Conservation (phyloP, 768 basidiomycete species). For the Leucocoprinus leucothites region DNA sequence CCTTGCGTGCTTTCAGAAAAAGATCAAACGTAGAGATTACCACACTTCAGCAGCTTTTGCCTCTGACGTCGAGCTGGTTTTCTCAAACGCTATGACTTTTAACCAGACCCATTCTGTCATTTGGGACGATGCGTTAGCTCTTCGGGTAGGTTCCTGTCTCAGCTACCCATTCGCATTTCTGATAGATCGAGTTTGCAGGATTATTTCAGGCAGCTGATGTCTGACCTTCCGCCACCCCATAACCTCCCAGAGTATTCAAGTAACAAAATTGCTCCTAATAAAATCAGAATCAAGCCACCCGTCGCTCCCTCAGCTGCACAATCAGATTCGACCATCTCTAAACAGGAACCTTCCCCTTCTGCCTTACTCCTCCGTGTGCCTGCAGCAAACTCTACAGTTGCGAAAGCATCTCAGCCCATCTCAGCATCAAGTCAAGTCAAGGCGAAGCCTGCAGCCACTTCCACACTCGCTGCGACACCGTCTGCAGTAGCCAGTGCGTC, state of each 20-base stretch:
- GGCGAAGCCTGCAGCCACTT: neutral
- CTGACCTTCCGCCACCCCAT: constrained; percentile 69
- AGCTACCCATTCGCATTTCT: neutral
- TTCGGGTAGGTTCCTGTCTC: constrained; percentile 49
- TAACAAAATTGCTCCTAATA: constrained; percentile 38
- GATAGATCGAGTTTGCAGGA: constrained; percentile 41
- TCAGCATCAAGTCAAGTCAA: neutral
- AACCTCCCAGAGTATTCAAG: constrained; percentile 62
- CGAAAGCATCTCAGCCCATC: neutral
- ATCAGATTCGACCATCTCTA: neutral
- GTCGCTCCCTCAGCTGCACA: constrained; percentile 22
- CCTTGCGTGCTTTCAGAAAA: constrained; percentile 51
- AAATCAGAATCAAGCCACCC: constrained; percentile 75
- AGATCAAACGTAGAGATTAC: constrained; percentile 80
- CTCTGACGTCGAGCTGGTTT: constrained; percentile 86
- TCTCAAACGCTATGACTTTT: constrained; percentile 84
- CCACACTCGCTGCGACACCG: constrained; percentile 14
- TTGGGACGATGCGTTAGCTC: constrained; percentile 71
- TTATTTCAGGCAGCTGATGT: constrained; percentile 70
- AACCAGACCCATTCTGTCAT: constrained; percentile 84
- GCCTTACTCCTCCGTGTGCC: constrained; percentile 14
- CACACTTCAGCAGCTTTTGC: constrained; percentile 64
- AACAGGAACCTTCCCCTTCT: constrained; percentile 10
- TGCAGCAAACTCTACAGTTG: constrained; percentile 4
- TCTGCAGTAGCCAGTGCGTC: constrained; percentile 16